phyloP scores from a whole-genome alignment of 768 basidiomycete species.

The Hemileccinum rubropunctum region DNA sequence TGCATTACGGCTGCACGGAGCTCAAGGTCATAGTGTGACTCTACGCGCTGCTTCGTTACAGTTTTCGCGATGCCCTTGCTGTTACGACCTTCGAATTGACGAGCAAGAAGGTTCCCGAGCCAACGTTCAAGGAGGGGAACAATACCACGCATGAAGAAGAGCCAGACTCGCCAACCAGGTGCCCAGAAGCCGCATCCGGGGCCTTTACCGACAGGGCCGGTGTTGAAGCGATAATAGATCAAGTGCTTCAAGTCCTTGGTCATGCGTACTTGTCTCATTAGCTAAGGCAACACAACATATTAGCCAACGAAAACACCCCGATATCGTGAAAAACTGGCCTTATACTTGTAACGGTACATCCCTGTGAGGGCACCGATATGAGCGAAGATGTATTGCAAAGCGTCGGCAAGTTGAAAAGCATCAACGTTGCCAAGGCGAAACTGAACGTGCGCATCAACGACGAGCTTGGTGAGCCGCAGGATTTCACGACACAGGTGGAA shows the following conservation, averaged over 20 bases:
- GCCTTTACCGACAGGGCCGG: constrained; percentile 98
- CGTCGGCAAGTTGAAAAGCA: constrained; percentile 98
- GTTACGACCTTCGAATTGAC: constrained; percentile 98
- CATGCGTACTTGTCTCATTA: constrained; percentile 99
- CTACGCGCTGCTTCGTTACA: constrained; percentile 98
- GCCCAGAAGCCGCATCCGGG: constrained; percentile 99
- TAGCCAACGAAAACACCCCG: constrained; percentile 3
- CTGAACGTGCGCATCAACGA: constrained; percentile 98
- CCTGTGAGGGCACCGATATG: constrained; percentile 98
- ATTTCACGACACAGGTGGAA: constrained; percentile 99
- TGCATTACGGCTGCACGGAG: constrained; percentile 99
- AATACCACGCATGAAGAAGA: constrained; percentile 99
- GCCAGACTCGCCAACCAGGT: constrained; percentile 98
- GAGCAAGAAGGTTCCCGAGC: constrained; percentile 95
- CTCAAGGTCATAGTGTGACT: constrained; percentile 98
- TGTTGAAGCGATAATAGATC: constrained; percentile 99
- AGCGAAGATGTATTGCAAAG: constrained; percentile 94
- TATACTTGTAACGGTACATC: constrained; percentile 99
- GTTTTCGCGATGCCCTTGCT: constrained; percentile 96
- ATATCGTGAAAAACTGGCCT: constrained; percentile 47
- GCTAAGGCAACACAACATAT: constrained; percentile 37
- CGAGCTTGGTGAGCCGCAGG: constrained; percentile 93
- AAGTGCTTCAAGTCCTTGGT: constrained; percentile 98
- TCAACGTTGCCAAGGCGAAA: constrained; percentile 98
- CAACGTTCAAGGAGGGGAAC: constrained; percentile 96